These are phyloP conservation scores for Lactifluus piperatus DNA, from an alignment of 768 basidiomycete genomes.

Conservation along the genomic window DNA sequence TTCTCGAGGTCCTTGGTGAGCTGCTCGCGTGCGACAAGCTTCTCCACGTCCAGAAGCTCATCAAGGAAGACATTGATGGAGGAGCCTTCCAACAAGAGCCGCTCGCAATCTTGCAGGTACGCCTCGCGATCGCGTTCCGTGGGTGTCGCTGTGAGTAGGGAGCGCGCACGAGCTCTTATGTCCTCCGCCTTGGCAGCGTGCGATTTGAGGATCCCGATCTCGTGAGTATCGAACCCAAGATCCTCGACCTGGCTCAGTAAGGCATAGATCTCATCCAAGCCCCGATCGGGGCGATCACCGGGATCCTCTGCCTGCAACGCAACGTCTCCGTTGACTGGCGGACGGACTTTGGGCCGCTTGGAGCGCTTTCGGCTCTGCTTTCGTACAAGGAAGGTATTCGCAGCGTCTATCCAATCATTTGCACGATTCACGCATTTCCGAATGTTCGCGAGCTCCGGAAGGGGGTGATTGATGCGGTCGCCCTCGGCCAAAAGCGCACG, in stretches of 20 bases:
- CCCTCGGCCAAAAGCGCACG: slow-evolving; percentile 82
- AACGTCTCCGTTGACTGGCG: slow-evolving; percentile 28
- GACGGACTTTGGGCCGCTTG: slow-evolving; percentile 46
- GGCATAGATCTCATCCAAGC: slow-evolving; percentile 59
- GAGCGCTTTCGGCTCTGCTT: slow-evolving; percentile 74
- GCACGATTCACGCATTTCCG: slow-evolving; percentile 74
- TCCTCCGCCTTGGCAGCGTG: slow-evolving; percentile 60
- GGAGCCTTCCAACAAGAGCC: slow-evolving; percentile 57
- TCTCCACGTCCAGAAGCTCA: slow-evolving; percentile 68
- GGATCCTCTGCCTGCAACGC: slow-evolving; percentile 44
- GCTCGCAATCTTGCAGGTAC: slow-evolving; percentile 63
- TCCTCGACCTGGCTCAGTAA: slow-evolving; percentile 64
- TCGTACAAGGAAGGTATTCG: slow-evolving; percentile 67
- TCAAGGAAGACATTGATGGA: slow-evolving; percentile 80
- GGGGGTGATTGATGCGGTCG: slow-evolving; percentile 70
- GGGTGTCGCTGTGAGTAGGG: slow-evolving; percentile 39
- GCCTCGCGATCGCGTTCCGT: slow-evolving; percentile 41
- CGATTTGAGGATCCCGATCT: slow-evolving; percentile 48
- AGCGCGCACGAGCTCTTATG: slow-evolving; percentile 45
- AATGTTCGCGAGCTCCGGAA: slow-evolving; percentile 63
- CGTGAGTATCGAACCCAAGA: slow-evolving; percentile 79
- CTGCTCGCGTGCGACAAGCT: slow-evolving; percentile 71
- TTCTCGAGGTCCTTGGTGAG: slow-evolving; percentile 69
- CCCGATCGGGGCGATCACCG: slow-evolving; percentile 61
- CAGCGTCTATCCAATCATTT: slow-evolving; percentile 83